Conservation (phyloP, 306 rosid species). For the Acacia melanoxylon region DNA sequence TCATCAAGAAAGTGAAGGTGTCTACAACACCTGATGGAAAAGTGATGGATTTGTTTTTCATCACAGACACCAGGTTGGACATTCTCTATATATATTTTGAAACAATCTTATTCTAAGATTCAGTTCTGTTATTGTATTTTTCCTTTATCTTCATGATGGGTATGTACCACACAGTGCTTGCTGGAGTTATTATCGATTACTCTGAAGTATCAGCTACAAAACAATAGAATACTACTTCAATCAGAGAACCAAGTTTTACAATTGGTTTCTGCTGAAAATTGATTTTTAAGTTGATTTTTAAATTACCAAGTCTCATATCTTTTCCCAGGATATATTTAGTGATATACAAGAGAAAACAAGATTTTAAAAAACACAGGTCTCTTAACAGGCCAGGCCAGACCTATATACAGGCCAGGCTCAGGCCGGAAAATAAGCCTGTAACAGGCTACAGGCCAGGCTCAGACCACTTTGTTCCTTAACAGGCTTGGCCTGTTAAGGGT, state of each 20-base stretch:
- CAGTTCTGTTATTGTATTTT: background rate
- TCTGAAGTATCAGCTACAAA: background rate
- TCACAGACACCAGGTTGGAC: conserved; percentile 79
- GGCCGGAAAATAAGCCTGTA: too few species aligned
- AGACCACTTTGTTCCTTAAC: too few species aligned
- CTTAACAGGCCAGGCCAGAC: too few species aligned
- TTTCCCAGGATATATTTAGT: background rate
- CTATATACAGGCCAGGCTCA: too few species aligned
- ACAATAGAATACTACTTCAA: background rate
- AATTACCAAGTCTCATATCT: background rate
- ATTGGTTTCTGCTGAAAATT: conserved; percentile 18
- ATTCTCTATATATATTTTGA: conserved; percentile 13
- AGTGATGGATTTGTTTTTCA: conserved; percentile 92
- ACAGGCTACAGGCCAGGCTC: too few species aligned
- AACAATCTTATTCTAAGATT: background rate
- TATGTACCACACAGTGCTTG: background rate
- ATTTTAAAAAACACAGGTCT: background rate
- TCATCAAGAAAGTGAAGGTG: conserved; percentile 85
- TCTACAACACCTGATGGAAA: conserved; percentile 94
- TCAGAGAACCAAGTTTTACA: background rate
- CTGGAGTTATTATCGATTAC: conserved; percentile 5
- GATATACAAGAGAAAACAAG: background rate
- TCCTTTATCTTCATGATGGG: background rate
- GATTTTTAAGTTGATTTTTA: background rate
- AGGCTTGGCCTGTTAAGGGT: too few species aligned